phyloP scores from a whole-genome alignment of 2,329 filamentous ascomycete species.

The Colletotrichum karsti region DNA sequence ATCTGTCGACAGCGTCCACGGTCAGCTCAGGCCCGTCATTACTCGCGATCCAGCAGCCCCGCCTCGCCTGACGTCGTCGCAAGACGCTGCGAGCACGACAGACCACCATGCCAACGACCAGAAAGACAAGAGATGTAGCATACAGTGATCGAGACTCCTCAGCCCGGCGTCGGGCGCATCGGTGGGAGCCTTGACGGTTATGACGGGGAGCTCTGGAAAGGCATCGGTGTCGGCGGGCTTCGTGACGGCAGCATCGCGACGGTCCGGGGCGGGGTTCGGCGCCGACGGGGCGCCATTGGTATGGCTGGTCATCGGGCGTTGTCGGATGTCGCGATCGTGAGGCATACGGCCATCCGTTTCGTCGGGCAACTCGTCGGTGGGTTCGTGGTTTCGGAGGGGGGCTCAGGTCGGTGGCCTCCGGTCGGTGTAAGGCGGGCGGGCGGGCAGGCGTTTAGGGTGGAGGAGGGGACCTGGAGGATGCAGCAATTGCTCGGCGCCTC shows the following conservation, averaged over 20 bases:
- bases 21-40: conserved; percentile 18
- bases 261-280: conserved; percentile 18
- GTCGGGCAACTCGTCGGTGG: not conserved
- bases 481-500: conserved; percentile 6
- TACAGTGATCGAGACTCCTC: conserved; percentile 82
- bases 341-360: conserved; percentile 26
- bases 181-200: conserved; percentile 14
- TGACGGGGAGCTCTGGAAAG: conserved; percentile 10
- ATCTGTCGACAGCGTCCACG: conserved; percentile 61
- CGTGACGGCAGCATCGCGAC: conserved; percentile 15
- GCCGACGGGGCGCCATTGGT: conserved; percentile 39
- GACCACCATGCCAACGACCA: not conserved
- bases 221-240: conserved; percentile 2
- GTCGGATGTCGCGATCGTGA: conserved; percentile 20
- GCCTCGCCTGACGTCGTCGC: conserved; percentile 1
- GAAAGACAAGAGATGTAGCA: conserved; percentile 35
- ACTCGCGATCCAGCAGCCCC: conserved; percentile 5
- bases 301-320: conserved; percentile 40
- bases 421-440: conserved; percentile 12
- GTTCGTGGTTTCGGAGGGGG: not conserved
- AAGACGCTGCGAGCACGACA: conserved; percentile 3
- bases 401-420: too few species aligned
- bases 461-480: conserved; percentile 1
- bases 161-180: conserved; percentile 73
- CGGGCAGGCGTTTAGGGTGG: not conserved